These are phyloP conservation scores for Didymosphaeria variabile DNA, from an alignment of 2,329 filamentous ascomycete species.

Conservation along the genomic window DNA sequence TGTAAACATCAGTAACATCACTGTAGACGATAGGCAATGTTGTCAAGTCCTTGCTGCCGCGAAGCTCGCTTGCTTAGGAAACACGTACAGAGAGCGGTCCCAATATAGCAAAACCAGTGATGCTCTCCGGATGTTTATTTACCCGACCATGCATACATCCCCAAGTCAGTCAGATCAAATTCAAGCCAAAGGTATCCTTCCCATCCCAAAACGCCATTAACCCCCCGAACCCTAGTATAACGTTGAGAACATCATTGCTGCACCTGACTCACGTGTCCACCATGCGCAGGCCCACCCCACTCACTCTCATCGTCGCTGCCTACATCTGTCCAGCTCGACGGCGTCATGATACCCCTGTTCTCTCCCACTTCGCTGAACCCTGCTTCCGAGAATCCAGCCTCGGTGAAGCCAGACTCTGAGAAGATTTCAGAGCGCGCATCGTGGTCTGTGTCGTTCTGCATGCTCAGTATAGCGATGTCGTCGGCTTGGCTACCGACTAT, in stretches of 20 bases:
- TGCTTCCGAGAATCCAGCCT: slow-evolving; percentile 45
- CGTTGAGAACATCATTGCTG: slow-evolving; percentile 30
- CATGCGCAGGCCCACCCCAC: slow-evolving; percentile 38
- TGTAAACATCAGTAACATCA: neutral
- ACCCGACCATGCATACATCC: neutral
- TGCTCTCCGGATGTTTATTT: neutral
- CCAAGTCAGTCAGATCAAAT: neutral
- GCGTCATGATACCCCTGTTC: slow-evolving; percentile 46
- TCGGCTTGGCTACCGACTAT: slow-evolving; percentile 41
- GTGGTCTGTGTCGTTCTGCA: slow-evolving; percentile 46
- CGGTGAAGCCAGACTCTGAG: slow-evolving; percentile 47
- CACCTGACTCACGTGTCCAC: slow-evolving; percentile 41
- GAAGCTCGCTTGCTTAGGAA: neutral
- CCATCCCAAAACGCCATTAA: slow-evolving; percentile 9
- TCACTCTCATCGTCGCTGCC: slow-evolving; percentile 53
- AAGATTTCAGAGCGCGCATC: slow-evolving; percentile 47
- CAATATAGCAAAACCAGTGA: neutral
- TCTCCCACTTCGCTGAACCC: slow-evolving; percentile 44
- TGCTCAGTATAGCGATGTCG: slow-evolving; percentile 46
- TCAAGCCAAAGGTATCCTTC: slow-evolving; percentile 16
- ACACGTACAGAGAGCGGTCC: neutral
- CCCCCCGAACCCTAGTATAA: neutral
- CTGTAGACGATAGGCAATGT: neutral
- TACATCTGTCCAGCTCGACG: slow-evolving; percentile 52
- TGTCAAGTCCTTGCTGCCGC: neutral